These are phyloP conservation scores for Aechmea fasciata DNA, from an alignment of 176 grass and related monocot species.

Conservation along the genomic window DNA sequence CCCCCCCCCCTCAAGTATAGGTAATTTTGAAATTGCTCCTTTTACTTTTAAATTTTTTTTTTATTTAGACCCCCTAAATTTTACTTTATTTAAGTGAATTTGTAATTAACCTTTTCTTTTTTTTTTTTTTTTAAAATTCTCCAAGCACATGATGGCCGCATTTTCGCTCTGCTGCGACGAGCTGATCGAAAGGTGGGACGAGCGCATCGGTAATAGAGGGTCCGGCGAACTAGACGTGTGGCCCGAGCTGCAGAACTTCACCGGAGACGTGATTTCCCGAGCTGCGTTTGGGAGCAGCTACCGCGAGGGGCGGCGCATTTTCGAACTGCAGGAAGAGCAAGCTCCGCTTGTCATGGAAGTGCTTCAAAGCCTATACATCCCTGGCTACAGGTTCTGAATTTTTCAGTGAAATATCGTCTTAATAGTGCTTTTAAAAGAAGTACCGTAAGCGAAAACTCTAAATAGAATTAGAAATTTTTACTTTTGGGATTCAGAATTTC, in stretches of 20 bases:
- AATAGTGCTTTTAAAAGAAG: not conserved
- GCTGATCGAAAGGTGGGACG: conserved; percentile 32
- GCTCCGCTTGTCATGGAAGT: not conserved
- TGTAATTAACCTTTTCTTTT: not conserved
- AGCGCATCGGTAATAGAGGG: not conserved
- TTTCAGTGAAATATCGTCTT: not conserved
- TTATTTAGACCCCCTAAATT: too few species aligned
- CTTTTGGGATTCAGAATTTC: too few species aligned
- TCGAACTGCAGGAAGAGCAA: conserved; percentile 43
- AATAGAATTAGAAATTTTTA: too few species aligned
- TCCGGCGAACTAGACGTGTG: conserved; percentile 47
- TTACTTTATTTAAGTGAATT: too few species aligned
- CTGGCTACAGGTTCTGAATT: conserved; percentile 5
- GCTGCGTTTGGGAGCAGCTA: conserved; percentile 60
- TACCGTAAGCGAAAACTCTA: too few species aligned
- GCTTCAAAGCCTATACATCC: not conserved
- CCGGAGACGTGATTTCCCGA: conserved; percentile 34
- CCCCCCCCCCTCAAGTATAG: not conserved
- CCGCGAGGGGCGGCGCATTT: conserved; percentile 42
- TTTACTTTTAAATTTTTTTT: too few species aligned
- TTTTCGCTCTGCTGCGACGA: conserved; percentile 33
- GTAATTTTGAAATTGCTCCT: not conserved
- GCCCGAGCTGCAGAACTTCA: conserved; percentile 46
- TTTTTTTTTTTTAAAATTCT: not conserved
- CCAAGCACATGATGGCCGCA: conserved; percentile 43